Evolutionary conservation across 2,329 filamentous ascomycete genomes (phyloP).

Genomic region (Penicillium sp.): DNA sequence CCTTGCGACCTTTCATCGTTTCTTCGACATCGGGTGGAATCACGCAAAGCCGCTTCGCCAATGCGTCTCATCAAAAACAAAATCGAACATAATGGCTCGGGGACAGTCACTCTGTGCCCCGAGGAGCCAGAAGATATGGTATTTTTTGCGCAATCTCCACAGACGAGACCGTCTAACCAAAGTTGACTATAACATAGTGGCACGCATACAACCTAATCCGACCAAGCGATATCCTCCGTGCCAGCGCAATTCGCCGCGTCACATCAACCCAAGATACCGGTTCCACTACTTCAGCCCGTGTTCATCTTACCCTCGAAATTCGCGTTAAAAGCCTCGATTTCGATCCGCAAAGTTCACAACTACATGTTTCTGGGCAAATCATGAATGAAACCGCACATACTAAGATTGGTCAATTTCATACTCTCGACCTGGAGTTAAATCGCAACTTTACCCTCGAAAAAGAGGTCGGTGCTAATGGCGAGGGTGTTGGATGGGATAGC

Average conservation of each 20-base stretch:
- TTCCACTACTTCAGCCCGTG: conserved; percentile 64
- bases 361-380: conserved; percentile 71
- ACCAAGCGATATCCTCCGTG: conserved; percentile 66
- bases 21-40: not conserved
- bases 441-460: conserved; percentile 89
- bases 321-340: conserved; percentile 70
- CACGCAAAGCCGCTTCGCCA: not conserved
- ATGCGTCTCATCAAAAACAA: conserved; percentile 72
- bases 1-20: not conserved
- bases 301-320: conserved; percentile 68
- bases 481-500: conserved; percentile 77
- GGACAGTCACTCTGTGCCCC: conserved; percentile 67
- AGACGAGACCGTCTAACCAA: conserved; percentile 7
- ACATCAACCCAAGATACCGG: conserved; percentile 64
- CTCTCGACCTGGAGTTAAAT: conserved; percentile 82
- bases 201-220: conserved; percentile 76
- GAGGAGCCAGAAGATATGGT: conserved; percentile 79
- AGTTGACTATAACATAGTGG: conserved; percentile 56
- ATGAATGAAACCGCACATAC: conserved; percentile 69
- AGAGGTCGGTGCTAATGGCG: conserved; percentile 55
- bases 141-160: conserved; percentile 15
- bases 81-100: conserved; percentile 69
- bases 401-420: conserved; percentile 70
- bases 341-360: conserved; percentile 67
- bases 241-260: conserved; percentile 68